Percentiles rank a stretch among this genome's conserved stretches.
Evolutionary conservation across 345 rosid species (phyloP).

Genomic region (Camelina laxa): DNA sequence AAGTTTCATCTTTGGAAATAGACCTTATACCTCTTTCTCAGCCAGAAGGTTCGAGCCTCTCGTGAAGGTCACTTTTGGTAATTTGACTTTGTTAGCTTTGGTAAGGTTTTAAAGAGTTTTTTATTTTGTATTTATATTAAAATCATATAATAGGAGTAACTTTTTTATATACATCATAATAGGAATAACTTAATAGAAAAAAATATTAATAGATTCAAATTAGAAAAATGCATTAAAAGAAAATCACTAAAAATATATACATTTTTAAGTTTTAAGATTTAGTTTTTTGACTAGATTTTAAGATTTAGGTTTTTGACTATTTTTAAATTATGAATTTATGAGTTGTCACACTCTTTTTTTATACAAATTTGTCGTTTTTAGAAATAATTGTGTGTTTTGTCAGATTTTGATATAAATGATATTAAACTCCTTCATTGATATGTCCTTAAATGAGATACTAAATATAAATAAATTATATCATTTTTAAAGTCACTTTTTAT

Average conservation of each 20-base stretch:
- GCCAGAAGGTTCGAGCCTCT: constrained; percentile 21
- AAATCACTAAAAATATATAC: neutral
- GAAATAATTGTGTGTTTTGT: too few species aligned
- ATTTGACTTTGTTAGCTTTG: neutral
- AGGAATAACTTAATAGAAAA: neutral
- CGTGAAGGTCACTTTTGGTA: neutral
- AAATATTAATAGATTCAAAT: neutral
- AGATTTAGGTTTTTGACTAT: too few species aligned
- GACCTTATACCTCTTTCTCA: constrained; percentile 22
- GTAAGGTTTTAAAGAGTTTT: neutral
- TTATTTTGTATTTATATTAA: neutral
- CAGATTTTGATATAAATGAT: too few species aligned
- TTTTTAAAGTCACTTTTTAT: too few species aligned
- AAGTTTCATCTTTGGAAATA: constrained; percentile 3
- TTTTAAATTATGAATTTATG: neutral
- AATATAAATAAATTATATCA: too few species aligned
- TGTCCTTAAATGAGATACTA: too few species aligned
- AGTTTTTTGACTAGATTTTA: neutral
- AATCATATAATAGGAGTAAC: neutral
- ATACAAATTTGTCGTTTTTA: too few species aligned
- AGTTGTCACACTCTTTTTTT: too few species aligned
- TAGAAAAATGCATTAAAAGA: neutral
- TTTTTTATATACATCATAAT: neutral
- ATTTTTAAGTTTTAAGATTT: neutral
- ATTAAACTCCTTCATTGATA: too few species aligned